Evolutionary conservation across 148 eudicot genomes (phyloP), one percentile per base, ranked within the genome.

Genomic region (Heliosperma pusillum): DNA sequence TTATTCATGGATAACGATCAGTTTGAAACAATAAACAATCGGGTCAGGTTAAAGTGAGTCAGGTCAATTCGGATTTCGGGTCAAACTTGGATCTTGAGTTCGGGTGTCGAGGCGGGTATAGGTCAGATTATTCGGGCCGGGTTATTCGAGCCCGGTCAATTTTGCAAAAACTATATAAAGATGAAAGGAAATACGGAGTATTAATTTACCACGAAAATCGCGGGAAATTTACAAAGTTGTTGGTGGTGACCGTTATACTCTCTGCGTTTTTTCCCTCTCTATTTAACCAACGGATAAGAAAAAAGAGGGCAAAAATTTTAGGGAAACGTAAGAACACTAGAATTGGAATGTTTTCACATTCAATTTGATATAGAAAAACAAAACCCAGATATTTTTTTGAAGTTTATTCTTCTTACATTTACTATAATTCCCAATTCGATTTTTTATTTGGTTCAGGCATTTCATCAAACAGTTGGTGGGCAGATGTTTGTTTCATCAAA

Each of bases 391-490:
- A 7, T 19, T 13, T 22, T 33, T 33, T 22, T 33, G 45, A 42
- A 27, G 26, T 52, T 36, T 27, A 30, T 1, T 53, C 7, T 16
- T 53, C 13, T 33, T 5, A 36, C 50, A 7, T 47, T 17, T 58
- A 30, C 0, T 22, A 16, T 2, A 9, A 56, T 17, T 47, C 10
- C 61, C 6, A 40, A 42, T 13, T 10, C 42, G n/a, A 55, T 3
- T 29, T 71, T 71, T 55, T 3, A 27, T 63, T 78, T 33, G 40
- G 66, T 65, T 72, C 33, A 52, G 11, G 63, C 76, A 63, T 71
- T 64, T 78, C 24, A 65, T 71, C 75, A 33, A 77, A 62, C 70
- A 71, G 29, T 20, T 70, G 33, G 75, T 40, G 55, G 21, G 22
- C 63, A 27, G 55, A 70, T 70, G 15, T 17, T 71, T 65, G 22